phyloP scores from a whole-genome alignment of 2,329 filamentous ascomycete genomes.

The Colletotrichum sp. region DNA sequence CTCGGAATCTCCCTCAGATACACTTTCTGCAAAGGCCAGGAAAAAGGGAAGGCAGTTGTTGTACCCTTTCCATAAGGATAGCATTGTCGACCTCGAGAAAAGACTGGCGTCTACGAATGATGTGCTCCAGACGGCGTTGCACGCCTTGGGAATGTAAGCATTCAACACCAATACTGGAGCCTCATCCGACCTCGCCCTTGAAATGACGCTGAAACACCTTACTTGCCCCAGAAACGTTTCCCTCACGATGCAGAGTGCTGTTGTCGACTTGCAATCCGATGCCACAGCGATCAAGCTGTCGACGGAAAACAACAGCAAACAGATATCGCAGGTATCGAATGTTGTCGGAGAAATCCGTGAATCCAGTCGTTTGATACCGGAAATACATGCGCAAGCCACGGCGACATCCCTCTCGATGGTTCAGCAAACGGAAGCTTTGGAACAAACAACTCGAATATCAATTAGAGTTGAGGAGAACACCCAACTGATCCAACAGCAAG shows the following conservation, averaged over 20 bases:
- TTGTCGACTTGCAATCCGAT: background rate
- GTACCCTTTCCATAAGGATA: background rate
- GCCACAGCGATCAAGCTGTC: background rate
- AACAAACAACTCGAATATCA: background rate
- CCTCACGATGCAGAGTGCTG: background rate
- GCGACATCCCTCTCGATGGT: background rate
- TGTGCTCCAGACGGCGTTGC: background rate
- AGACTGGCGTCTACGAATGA: background rate
- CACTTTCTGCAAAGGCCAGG: background rate
- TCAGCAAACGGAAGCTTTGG: background rate
- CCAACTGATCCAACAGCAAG: background rate
- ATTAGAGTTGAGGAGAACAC: background rate
- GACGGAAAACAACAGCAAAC: background rate
- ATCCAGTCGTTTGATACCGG: background rate
- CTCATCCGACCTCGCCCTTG: no score
- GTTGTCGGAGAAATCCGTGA: background rate
- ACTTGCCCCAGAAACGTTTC: background rate
- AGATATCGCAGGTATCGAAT: background rate
- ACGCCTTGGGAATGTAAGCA: background rate
- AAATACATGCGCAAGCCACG: background rate
- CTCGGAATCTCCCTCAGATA: fast-evolving
- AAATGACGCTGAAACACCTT: background rate
- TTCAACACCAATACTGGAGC: fast-evolving
- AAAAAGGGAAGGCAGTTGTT: background rate
- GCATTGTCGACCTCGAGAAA: background rate